These are phyloP conservation scores for Umbelopsis ramanniana DNA, from an alignment of 192 early-diverging fungal genomes.

Conservation along the genomic window DNA sequence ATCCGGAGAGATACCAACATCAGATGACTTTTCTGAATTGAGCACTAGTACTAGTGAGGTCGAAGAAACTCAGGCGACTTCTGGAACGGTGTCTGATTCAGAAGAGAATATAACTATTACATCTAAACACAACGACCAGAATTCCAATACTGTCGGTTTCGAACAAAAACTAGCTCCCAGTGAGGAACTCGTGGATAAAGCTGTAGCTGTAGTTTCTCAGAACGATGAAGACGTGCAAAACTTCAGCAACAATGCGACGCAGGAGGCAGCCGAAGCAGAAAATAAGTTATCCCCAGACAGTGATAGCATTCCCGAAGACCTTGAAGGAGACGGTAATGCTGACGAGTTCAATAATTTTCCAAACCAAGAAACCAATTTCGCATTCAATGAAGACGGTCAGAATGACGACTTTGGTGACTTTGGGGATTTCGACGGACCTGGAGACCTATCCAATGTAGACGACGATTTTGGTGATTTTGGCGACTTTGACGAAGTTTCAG, in stretches of 20 bases:
- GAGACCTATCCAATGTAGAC: constrained; percentile 19
- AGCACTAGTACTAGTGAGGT: neutral
- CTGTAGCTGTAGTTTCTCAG: neutral
- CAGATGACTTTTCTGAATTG: neutral
- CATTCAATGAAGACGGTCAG: neutral
- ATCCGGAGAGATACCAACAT: neutral
- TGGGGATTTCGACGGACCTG: constrained; percentile 22
- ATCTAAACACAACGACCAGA: neutral
- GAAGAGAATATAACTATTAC: neutral
- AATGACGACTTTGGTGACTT: constrained; percentile 29
- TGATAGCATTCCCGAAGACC: neutral
- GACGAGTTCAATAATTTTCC: neutral
- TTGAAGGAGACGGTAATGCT: neutral
- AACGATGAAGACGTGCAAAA: too few species aligned
- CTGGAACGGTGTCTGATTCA: neutral
- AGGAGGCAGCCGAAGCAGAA: neutral
- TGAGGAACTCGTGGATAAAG: neutral
- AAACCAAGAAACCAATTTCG: neutral
- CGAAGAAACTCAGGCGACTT: neutral
- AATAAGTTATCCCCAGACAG: neutral
- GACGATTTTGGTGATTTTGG: constrained; percentile 47
- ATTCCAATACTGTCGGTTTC: neutral
- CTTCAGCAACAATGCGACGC: neutral
- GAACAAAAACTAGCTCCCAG: neutral
- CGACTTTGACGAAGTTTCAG: constrained; percentile 27